phyloP scores from a whole-genome alignment of 805 yeast genomes.

The Kluyveromyces aestuarii region DNA sequence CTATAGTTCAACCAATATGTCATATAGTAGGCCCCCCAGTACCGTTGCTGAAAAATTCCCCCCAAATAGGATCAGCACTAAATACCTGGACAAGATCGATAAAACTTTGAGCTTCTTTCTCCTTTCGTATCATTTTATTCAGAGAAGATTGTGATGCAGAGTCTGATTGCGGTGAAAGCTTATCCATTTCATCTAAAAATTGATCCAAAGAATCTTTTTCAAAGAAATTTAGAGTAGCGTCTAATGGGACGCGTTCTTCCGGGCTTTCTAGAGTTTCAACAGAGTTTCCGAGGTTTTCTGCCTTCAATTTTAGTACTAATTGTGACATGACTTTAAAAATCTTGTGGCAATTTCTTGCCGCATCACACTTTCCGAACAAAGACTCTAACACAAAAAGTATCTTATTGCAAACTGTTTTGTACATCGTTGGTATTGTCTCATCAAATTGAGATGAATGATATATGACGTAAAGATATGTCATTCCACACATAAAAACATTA shows the following conservation, averaged over 20 bases:
- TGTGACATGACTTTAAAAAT: constrained; percentile 64
- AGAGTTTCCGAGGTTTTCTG: constrained; percentile 6
- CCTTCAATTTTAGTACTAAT: constrained; percentile 53
- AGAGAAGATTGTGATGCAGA: constrained; percentile 9
- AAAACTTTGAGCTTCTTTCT: constrained; percentile 43
- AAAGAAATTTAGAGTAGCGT: constrained; percentile 3
- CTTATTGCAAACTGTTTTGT: constrained; percentile 39
- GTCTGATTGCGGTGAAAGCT: constrained; percentile 16
- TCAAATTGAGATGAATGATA: constrained; percentile 58
- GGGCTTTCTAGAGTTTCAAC: constrained; percentile 3
- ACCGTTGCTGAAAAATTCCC: constrained; percentile 23
- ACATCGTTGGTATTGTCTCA: constrained; percentile 36
- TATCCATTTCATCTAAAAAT: constrained; percentile 5
- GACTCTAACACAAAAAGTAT: constrained; percentile 52
- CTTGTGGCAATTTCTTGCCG: constrained; percentile 63
- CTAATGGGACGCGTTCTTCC: not conserved
- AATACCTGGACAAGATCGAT: constrained; percentile 55
- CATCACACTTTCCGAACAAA: constrained; percentile 63
- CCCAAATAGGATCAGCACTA: constrained; percentile 62
- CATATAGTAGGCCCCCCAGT: not conserved
- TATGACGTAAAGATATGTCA: constrained; percentile 69
- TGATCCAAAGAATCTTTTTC: constrained; percentile 5
- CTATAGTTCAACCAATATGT: not conserved
- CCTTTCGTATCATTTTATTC: constrained; percentile 10
- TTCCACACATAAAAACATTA: constrained; percentile 81